A percentile compares a stretch with the other conserved stretches of the same genome.
Conservation (phyloP, 2,329 filamentous ascomycete species). For the Mycosphaerelloides madeirae region DNA sequence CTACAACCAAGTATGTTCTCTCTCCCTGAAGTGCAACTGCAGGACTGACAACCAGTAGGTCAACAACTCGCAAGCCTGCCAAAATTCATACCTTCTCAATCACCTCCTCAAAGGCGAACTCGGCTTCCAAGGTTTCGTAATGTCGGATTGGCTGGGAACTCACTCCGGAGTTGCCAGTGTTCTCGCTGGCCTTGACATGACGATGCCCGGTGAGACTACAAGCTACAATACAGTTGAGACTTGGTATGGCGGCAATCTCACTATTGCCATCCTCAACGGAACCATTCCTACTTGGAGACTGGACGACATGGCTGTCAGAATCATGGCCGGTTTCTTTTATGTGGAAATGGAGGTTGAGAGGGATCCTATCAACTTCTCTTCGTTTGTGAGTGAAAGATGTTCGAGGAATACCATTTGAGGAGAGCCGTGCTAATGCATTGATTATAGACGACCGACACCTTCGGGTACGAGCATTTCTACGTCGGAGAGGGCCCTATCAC, state of each 20-base stretch:
- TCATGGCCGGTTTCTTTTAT: slow-evolving; percentile 43
- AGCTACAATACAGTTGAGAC: slow-evolving; percentile 67
- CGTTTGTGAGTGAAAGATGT: slow-evolving; percentile 30
- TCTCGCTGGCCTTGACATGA: slow-evolving; percentile 32
- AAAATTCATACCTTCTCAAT: slow-evolving; percentile 59
- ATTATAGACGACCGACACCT: slow-evolving; percentile 46
- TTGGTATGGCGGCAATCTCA: slow-evolving; percentile 41
- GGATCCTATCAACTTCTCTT: slow-evolving; percentile 45
- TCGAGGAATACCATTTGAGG: too few species aligned
- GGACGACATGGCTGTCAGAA: slow-evolving; percentile 32
- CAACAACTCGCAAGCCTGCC: slow-evolving; percentile 64
- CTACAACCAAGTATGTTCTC: slow-evolving; percentile 56
- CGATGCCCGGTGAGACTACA: slow-evolving; percentile 58
- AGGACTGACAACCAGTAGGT: slow-evolving; percentile 32
- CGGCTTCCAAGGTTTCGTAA: slow-evolving; percentile 35
- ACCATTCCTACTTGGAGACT: slow-evolving; percentile 27
- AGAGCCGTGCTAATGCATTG: too few species aligned
- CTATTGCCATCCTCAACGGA: slow-evolving; percentile 32
- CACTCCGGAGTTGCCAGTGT: slow-evolving; percentile 34
- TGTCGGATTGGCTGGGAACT: slow-evolving; percentile 47
- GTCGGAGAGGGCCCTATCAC: slow-evolving; percentile 54
- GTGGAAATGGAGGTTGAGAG: slow-evolving; percentile 46
- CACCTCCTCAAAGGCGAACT: slow-evolving; percentile 62
- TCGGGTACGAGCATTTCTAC: slow-evolving; percentile 60
- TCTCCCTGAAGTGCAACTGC: too few species aligned